These are phyloP conservation scores for Coniferiporia sulphurascens DNA, from an alignment of 1,284 basidiomycete genomes.

Conservation along the genomic window DNA sequence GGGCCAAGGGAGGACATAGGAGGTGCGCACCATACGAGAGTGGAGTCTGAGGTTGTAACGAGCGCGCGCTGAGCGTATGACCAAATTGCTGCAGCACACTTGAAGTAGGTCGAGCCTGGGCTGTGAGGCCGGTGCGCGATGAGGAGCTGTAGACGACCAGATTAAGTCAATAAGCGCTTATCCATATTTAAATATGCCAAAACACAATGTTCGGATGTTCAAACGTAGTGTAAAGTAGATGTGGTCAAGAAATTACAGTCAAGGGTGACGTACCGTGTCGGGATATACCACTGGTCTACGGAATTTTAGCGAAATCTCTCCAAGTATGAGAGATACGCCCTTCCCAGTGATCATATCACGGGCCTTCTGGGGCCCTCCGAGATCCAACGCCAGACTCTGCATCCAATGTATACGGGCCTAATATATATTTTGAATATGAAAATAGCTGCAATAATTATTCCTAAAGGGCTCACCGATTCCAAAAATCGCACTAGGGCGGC, in stretches of 20 bases:
- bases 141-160: slow-evolving; percentile 39
- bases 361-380: slow-evolving; percentile 53
- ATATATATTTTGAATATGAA: slow-evolving; percentile 27
- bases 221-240: too few species aligned
- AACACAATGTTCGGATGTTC: too few species aligned
- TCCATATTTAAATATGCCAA: neutral
- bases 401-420: slow-evolving; percentile 63
- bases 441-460: neutral
- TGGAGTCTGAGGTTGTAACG: slow-evolving; percentile 59
- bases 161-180: neutral
- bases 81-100: slow-evolving; percentile 50
- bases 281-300: slow-evolving; percentile 65
- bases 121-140: slow-evolving; percentile 44
- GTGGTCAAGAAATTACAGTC: neutral
- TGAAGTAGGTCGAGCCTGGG: slow-evolving; percentile 37
- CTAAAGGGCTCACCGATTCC: slow-evolving; percentile 48
- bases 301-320: slow-evolving; percentile 61
- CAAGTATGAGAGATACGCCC: slow-evolving; percentile 67
- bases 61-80: slow-evolving; percentile 55
- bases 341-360: slow-evolving; percentile 52
- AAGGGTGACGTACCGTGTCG: slow-evolving; percentile 49
- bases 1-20: neutral
- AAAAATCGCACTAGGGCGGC: slow-evolving; percentile 26
- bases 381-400: slow-evolving; percentile 44
- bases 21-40: slow-evolving; percentile 51